Conservation (phyloP, 176 grass and related monocot species). For the Cenchrus americanus region DNA sequence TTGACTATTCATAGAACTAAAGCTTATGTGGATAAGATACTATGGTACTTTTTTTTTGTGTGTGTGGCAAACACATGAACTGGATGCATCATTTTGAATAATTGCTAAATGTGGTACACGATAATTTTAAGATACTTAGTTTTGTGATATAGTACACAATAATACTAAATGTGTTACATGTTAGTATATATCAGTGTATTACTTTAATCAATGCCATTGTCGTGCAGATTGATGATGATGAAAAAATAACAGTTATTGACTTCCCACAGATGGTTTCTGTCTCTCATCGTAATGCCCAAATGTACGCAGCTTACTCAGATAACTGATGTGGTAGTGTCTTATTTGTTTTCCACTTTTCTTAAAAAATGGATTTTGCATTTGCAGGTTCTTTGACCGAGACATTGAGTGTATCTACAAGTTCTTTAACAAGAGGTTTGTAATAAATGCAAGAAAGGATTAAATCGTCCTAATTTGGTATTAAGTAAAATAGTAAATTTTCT, state of each 20-base stretch:
- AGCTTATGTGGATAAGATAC: not conserved
- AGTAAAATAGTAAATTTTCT: not conserved
- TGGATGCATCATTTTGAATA: not conserved
- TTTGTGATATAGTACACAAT: not conserved
- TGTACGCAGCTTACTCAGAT: slow-evolving; percentile 56
- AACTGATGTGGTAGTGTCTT: not conserved
- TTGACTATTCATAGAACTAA: not conserved
- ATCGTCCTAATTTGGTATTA: not conserved
- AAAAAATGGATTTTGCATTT: slow-evolving; percentile 18
- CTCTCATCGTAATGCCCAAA: slow-evolving; percentile 91
- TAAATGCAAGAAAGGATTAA: slow-evolving; percentile 6
- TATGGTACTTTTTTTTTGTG: not conserved
- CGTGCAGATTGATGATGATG: slow-evolving; percentile 81
- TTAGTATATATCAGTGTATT: not conserved
- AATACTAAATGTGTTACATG: not conserved
- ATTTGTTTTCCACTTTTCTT: not conserved
- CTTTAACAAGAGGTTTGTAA: slow-evolving; percentile 85
- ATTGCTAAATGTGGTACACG: not conserved
- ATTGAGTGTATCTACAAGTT: slow-evolving; percentile 94
- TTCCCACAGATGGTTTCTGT: slow-evolving; percentile 99
- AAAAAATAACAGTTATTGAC: slow-evolving; percentile 89
- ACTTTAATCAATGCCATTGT: slow-evolving; percentile 22
- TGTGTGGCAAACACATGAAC: not conserved
- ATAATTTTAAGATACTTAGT: no score
- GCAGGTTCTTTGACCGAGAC: slow-evolving; percentile 96